phyloP scores from a whole-genome alignment of 257 asterid species.

The Plantago major region DNA sequence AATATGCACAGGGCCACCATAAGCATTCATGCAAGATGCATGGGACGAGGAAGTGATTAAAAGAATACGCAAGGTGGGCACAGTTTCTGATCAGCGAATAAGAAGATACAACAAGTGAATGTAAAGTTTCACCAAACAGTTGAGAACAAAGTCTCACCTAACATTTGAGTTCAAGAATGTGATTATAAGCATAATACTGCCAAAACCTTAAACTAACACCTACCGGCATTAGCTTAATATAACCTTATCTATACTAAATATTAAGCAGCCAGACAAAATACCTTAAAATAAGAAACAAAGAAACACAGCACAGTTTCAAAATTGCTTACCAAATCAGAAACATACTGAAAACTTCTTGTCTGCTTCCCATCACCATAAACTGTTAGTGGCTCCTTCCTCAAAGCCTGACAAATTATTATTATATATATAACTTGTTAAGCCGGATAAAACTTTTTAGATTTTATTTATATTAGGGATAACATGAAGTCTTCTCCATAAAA shows the following conservation, averaged over 20 bases:
- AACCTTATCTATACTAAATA: neutral
- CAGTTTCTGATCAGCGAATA: no score
- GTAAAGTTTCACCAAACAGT: no score
- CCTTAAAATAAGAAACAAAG: neutral
- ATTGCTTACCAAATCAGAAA: conserved; percentile 81
- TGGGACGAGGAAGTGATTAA: no score
- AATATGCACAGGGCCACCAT: neutral
- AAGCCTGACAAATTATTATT: conserved; percentile 50
- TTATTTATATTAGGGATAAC: neutral
- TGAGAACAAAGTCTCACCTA: neutral
- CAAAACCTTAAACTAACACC: neutral
- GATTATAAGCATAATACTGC: conserved; percentile 1
- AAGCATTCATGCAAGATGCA: no score
- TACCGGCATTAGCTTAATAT: neutral
- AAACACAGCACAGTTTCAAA: neutral
- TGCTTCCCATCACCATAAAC: conserved; percentile 98
- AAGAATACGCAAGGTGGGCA: no score
- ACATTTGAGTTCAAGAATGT: conserved; percentile 12
- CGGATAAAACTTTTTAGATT: neutral
- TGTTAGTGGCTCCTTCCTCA: conserved; percentile 91
- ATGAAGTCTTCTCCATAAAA: neutral
- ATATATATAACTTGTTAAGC: neutral
- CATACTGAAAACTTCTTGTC: conserved; percentile 92
- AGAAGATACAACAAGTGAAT: no score
- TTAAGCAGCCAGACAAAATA: neutral